These are phyloP conservation scores for Plasmodium falciparum DNA, from an alignment of 169 alveolate species.

Conservation along the genomic window DNA sequence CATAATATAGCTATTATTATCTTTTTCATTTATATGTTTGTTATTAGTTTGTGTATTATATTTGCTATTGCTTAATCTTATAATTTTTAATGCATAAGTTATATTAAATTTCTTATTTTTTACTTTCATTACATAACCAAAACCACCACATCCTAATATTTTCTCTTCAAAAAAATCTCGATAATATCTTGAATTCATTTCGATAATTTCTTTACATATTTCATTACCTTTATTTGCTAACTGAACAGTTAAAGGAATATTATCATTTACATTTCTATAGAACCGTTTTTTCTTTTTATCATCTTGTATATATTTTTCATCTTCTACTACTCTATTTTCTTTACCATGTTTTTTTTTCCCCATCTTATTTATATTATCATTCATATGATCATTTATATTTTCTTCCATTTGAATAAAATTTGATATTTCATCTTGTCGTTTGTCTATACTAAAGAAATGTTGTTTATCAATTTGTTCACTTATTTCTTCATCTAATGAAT, in stretches of 20 bases:
- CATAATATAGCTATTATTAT: conserved; percentile 77
- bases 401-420: conserved; percentile 45
- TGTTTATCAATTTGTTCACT: no score
- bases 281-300: conserved; percentile 47
- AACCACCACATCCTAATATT: conserved; percentile 88
- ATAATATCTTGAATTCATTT: conserved; percentile 82
- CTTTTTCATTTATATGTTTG: conserved; percentile 69
- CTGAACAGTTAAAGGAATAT: conserved; percentile 38
- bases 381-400: conserved; percentile 47
- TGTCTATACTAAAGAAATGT: neutral
- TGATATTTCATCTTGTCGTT: conserved; percentile 3
- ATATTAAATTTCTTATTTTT: conserved; percentile 80
- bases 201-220: conserved; percentile 52
- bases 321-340: conserved; percentile 11
- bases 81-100: conserved; percentile 87
- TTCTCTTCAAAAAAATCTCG: conserved; percentile 85
- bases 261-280: conserved; percentile 57
- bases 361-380: conserved; percentile 20
- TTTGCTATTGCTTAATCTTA: conserved; percentile 44
- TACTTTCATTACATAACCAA: conserved; percentile 90
- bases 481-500: neutral
- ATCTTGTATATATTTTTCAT: conserved; percentile 21
- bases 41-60: conserved; percentile 41
- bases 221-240: conserved; percentile 64
- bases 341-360: neutral